phyloP scores from a whole-genome alignment of 345 rosid species.

The Brassica carinata region DNA sequence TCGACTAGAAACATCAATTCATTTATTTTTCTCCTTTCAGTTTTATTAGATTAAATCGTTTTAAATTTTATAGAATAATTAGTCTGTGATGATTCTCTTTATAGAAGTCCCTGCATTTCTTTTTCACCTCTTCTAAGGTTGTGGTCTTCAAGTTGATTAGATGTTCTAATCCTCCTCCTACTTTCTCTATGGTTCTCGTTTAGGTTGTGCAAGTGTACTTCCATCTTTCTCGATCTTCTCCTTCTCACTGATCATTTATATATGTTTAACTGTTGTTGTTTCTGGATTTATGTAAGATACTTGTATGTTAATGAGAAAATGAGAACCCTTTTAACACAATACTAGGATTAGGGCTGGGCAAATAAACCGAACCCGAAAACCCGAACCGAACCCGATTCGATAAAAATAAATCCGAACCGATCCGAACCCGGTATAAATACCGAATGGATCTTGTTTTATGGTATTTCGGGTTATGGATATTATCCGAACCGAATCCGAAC shows the following conservation, averaged over 20 bases:
- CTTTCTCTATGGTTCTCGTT: background rate
- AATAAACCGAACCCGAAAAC: too few species aligned
- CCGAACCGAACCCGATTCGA: too few species aligned
- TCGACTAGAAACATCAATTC: constrained; percentile 6
- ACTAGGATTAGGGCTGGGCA: too few species aligned
- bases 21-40: background rate
- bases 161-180: background rate
- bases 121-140: background rate
- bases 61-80: background rate
- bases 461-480: too few species aligned
- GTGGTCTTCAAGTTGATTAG: background rate
- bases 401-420: too few species aligned
- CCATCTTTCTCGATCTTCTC: background rate
- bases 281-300: background rate
- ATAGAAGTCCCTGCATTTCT: background rate
- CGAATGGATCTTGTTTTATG: too few species aligned
- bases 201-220: background rate
- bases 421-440: too few species aligned
- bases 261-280: background rate
- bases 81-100: background rate
- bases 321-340: background rate
- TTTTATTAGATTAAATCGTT: background rate
- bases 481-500: too few species aligned
- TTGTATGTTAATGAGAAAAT: background rate
- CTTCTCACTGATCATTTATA: background rate